phyloP scores from a whole-genome alignment of 345 rosid genomes.

The Streptanthus diversifolius region DNA sequence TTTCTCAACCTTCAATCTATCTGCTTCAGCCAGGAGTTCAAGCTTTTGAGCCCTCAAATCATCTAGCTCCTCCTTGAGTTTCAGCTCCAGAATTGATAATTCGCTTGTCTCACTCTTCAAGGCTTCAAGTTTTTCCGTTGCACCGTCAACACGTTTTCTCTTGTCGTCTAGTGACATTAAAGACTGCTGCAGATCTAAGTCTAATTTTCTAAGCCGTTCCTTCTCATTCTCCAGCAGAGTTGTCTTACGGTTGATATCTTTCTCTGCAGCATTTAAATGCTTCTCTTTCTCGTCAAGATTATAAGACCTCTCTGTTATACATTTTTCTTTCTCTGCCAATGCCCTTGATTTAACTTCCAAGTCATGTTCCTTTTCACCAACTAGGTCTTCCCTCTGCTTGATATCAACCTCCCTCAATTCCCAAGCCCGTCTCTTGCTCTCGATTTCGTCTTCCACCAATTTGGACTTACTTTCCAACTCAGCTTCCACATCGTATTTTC shows the following conservation, averaged over 20 bases:
- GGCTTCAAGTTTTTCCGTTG: constrained; percentile 63
- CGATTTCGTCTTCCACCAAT: constrained; percentile 76
- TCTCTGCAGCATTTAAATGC: constrained; percentile 43
- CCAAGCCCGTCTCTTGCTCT: constrained; percentile 81
- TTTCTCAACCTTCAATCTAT: constrained; percentile 67
- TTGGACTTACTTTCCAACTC: constrained; percentile 62
- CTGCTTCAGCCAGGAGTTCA: constrained; percentile 74
- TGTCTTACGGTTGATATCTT: constrained; percentile 46
- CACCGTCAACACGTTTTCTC: constrained; percentile 58
- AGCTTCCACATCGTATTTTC: constrained; percentile 68
- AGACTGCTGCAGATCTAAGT: constrained; percentile 61
- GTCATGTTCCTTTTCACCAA: constrained; percentile 75
- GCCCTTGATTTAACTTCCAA: constrained; percentile 57
- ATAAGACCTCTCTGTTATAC: constrained; percentile 49
- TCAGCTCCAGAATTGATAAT: constrained; percentile 62
- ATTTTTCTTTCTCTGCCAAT: constrained; percentile 65
- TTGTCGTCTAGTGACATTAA: constrained; percentile 58
- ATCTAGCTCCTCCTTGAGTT: constrained; percentile 94
- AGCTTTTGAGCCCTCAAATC: constrained; percentile 67
- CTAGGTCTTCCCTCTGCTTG: constrained; percentile 55
- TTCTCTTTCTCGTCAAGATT: constrained; percentile 61
- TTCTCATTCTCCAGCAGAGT: constrained; percentile 50
- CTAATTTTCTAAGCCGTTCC: constrained; percentile 53
- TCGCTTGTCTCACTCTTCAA: constrained; percentile 75
- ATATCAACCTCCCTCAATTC: constrained; percentile 86